A percentile compares a stretch with the other conserved stretches of the same genome.
These are phyloP conservation scores for Dendrobium officinale DNA, from an alignment of 106 monocot species.

Conservation along the genomic window DNA sequence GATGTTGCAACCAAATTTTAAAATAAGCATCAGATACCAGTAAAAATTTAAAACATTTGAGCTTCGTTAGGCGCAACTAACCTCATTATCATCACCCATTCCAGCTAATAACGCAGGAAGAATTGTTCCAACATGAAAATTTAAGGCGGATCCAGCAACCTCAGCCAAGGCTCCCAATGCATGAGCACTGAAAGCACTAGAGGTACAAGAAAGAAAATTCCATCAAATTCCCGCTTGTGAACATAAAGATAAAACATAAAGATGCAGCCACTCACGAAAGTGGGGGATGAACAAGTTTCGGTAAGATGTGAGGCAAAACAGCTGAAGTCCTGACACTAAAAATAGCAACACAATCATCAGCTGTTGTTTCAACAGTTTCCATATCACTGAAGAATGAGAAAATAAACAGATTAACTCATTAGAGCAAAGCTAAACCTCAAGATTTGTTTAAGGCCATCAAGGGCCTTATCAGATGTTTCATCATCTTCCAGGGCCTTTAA, in stretches of 20 bases:
- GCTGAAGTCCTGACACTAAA: slow-evolving; percentile 84
- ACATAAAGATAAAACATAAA: not conserved
- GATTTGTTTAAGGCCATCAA: slow-evolving; percentile 97
- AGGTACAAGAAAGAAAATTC: slow-evolving; percentile 5
- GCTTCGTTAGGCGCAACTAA: slow-evolving; percentile 15
- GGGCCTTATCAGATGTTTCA: slow-evolving; percentile 79
- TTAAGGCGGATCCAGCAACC: slow-evolving; percentile 88
- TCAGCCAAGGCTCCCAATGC: slow-evolving; percentile 97
- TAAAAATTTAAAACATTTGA: not conserved
- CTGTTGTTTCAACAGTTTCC: not conserved
- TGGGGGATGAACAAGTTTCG: slow-evolving; percentile 84
- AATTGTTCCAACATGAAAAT: slow-evolving; percentile 85
- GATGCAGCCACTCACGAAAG: slow-evolving; percentile 52
- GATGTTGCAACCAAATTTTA: not conserved
- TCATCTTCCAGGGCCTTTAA: slow-evolving; percentile 79
- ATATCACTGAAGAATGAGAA: not conserved
- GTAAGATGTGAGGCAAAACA: slow-evolving; percentile 97
- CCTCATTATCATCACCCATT: slow-evolving; percentile 75
- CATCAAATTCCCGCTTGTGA: not conserved
- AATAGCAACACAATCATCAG: slow-evolving; percentile 13
- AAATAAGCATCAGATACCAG: not conserved
- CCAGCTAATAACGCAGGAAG: slow-evolving; percentile 78
- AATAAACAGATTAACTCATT: not conserved
- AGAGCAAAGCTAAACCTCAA: slow-evolving; percentile 51
- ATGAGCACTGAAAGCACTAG: slow-evolving; percentile 93